phyloP scores from a whole-genome alignment of 2,329 filamentous ascomycete species.

The Monosporascus sp. region DNA sequence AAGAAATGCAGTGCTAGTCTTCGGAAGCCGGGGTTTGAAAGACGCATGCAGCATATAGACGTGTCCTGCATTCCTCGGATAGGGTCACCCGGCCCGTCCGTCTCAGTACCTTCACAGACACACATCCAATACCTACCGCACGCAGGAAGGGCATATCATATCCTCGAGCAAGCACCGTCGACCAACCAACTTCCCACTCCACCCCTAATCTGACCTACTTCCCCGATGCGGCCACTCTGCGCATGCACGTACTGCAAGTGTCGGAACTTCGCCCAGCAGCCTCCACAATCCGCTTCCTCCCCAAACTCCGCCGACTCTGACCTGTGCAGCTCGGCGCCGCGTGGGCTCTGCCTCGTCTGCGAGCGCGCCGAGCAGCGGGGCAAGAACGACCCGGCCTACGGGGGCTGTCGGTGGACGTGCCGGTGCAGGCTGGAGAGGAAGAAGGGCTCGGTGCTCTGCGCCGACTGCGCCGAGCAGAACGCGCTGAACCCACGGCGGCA shows the following conservation, averaged over 20 bases:
- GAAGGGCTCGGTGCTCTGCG: constrained; percentile 3
- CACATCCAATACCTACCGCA: no score
- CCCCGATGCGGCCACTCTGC: neutral
- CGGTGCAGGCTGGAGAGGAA: constrained; percentile 7
- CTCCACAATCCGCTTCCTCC: neutral
- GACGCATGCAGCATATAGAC: no score
- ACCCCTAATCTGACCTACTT: no score
- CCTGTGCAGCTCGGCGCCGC: neutral
- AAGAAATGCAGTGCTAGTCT: no score
- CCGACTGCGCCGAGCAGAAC: constrained; percentile 7
- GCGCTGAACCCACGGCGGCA: constrained; percentile 4
- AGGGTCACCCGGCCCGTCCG: no score
- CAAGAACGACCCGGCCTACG: constrained; percentile 8
- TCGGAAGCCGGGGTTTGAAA: no score
- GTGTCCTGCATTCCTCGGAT: no score
- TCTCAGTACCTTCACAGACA: no score
- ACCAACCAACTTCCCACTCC: no score
- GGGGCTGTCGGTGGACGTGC: constrained; percentile 10
- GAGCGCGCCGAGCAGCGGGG: constrained; percentile 6
- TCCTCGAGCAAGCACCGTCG: no score
- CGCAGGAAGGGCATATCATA: no score
- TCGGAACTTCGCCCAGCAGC: constrained; percentile 4
- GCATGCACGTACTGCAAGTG: constrained; percentile 9
- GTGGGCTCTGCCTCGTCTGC: constrained; percentile 8
- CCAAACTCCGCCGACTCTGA: neutral